phyloP scores from a whole-genome alignment of 1,139 yeast genomes.

The Taphrina flavorubra region DNA sequence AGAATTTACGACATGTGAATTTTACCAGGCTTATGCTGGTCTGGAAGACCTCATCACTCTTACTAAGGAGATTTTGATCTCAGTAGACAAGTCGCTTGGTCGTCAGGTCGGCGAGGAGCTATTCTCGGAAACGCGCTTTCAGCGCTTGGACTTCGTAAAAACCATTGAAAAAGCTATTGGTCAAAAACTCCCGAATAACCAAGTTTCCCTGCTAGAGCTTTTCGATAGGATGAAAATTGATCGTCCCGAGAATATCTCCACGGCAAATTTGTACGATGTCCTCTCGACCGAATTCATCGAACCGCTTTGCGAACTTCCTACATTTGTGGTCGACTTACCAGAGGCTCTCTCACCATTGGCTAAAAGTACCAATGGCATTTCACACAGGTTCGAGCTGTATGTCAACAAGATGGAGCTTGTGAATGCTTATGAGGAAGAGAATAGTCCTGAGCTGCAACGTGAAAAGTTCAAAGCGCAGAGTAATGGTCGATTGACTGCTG shows the following conservation, averaged over 20 bases:
- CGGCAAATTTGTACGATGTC: slow-evolving; percentile 69
- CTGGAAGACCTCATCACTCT: slow-evolving; percentile 94
- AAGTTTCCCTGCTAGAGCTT: slow-evolving; percentile 54
- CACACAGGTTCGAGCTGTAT: slow-evolving; percentile 81
- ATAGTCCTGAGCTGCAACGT: slow-evolving; percentile 74
- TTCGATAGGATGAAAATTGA: slow-evolving; percentile 49
- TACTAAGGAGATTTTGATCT: slow-evolving; percentile 91
- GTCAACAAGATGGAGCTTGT: slow-evolving; percentile 80
- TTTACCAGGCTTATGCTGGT: slow-evolving; percentile 93
- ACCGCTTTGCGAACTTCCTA: slow-evolving; percentile 64
- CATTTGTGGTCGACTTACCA: slow-evolving; percentile 84
- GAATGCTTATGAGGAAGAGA: slow-evolving; percentile 97
- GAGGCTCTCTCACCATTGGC: slow-evolving; percentile 85
- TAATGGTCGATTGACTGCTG: slow-evolving; percentile 64
- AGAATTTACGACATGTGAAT: slow-evolving; percentile 97
- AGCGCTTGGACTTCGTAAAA: slow-evolving; percentile 88
- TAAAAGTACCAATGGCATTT: slow-evolving; percentile 62
- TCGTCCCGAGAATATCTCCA: slow-evolving; percentile 48
- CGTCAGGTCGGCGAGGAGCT: slow-evolving; percentile 58
- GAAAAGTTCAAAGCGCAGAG: slow-evolving; percentile 67
- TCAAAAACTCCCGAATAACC: slow-evolving; percentile 79
- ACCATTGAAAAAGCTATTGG: slow-evolving; percentile 85
- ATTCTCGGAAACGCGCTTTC: slow-evolving; percentile 69
- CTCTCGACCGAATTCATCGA: slow-evolving; percentile 70
- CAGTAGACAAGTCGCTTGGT: slow-evolving; percentile 80